Conservation (phyloP, 371 early-diverging fungal species). For the Mortierella sp. region DNA sequence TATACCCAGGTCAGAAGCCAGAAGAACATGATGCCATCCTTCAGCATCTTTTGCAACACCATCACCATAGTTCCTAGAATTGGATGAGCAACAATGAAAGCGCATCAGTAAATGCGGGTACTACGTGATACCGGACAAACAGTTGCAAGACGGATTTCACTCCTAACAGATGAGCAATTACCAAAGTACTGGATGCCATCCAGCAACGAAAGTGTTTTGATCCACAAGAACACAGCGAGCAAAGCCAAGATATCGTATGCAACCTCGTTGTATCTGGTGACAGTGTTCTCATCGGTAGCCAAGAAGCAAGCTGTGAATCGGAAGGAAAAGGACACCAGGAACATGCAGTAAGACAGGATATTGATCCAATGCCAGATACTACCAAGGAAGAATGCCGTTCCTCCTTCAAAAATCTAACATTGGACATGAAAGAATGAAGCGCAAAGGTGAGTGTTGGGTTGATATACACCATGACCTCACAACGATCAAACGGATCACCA, state of each 20-base stretch:
- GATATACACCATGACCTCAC: background rate
- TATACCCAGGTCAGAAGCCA: conserved; percentile 56
- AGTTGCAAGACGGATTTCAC: too few relatives aligned
- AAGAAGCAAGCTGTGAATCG: conserved; percentile 37
- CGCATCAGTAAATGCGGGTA: too few relatives aligned
- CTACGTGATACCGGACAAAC: too few relatives aligned
- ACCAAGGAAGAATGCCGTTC: conserved; percentile 53
- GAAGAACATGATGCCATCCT: conserved; percentile 57
- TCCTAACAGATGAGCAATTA: background rate
- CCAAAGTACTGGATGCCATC: conserved; percentile 53
- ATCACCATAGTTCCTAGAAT: conserved; percentile 50
- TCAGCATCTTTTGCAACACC: conserved; percentile 56
- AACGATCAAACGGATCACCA: background rate
- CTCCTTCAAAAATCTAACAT: conserved; percentile 51
- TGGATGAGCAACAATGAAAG: background rate
- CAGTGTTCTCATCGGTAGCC: background rate
- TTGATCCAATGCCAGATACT: conserved; percentile 54
- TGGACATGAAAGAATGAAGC: too few relatives aligned
- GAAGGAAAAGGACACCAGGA: conserved; percentile 43
- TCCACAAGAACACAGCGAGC: conserved; percentile 53
- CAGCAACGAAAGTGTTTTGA: conserved; percentile 45
- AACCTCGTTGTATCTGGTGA: conserved; percentile 15
- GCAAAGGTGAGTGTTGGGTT: too few relatives aligned
- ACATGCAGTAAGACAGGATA: conserved; percentile 49
- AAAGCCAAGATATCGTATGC: conserved; percentile 51